A percentile compares a stretch with the other conserved stretches of the same genome.
These are phyloP conservation scores for Leccinum pallidistipes DNA, from an alignment of 1,284 basidiomycete genomes.

Conservation along the genomic window DNA sequence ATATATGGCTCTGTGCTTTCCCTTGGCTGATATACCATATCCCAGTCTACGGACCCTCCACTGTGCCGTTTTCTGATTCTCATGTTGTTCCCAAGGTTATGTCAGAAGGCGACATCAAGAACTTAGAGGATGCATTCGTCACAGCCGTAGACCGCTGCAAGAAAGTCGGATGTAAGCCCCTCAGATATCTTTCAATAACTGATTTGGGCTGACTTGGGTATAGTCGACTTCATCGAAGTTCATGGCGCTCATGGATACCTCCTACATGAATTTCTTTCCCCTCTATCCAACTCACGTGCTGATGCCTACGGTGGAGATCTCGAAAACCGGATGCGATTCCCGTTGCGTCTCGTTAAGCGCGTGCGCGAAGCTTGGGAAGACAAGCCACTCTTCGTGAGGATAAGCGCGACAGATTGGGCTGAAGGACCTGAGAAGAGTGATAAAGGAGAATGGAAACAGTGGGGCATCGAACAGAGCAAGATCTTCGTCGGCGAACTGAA, in stretches of 20 bases:
- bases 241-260: constrained; percentile 75
- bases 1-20: background rate
- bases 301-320: constrained; percentile 76
- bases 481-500: constrained; percentile 56
- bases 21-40: constrained; percentile 2
- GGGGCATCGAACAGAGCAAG: constrained; percentile 79
- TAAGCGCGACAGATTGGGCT: constrained; percentile 80
- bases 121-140: constrained; percentile 65
- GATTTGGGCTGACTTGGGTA: constrained; percentile 2
- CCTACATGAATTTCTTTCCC: constrained; percentile 63
- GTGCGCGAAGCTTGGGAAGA: constrained; percentile 58
- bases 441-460: constrained; percentile 60
- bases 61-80: constrained; percentile 49
- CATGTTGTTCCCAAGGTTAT: constrained; percentile 56
- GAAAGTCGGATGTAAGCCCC: constrained; percentile 57
- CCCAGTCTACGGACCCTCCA: constrained; percentile 49
- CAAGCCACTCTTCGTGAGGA: constrained; percentile 73
- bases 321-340: constrained; percentile 71
- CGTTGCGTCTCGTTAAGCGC: constrained; percentile 55
- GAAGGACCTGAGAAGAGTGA: constrained; percentile 62
- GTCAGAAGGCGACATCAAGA: constrained; percentile 54
- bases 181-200: background rate
- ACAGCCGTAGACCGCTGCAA: constrained; percentile 63
- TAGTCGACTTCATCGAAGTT: constrained; percentile 81
- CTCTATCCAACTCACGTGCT: constrained; percentile 67